Conservation (phyloP, 202 grass and related monocot species). For the Carex arenaria region DNA sequence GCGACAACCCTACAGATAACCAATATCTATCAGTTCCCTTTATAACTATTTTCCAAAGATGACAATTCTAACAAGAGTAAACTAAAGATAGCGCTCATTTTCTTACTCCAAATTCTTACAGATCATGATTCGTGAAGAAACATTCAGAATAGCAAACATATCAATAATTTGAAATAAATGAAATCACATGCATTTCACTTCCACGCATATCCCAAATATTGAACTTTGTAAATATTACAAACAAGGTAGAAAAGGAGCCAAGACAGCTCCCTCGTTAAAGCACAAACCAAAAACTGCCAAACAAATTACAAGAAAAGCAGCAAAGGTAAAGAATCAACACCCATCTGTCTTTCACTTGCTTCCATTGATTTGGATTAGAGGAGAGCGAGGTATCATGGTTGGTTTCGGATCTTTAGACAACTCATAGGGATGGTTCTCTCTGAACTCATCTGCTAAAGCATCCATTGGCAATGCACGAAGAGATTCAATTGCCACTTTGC, state of each 20-base stretch:
- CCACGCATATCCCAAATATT: slow-evolving; percentile 16
- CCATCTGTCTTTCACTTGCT: background rate
- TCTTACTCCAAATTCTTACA: background rate
- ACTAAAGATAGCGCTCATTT: background rate
- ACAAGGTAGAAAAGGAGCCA: slow-evolving; percentile 24
- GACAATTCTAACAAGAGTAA: too few relatives aligned
- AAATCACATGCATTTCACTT: background rate
- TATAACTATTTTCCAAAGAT: background rate
- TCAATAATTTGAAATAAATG: slow-evolving; percentile 13
- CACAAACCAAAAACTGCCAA: background rate
- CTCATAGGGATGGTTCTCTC: slow-evolving; percentile 81
- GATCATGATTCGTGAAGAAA: background rate
- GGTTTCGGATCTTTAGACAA: slow-evolving; percentile 60
- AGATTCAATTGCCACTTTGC: slow-evolving; percentile 73
- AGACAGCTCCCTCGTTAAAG: slow-evolving; percentile 38
- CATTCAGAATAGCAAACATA: background rate
- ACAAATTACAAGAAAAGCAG: slow-evolving; percentile 37
- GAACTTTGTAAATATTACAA: slow-evolving; percentile 9
- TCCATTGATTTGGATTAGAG: slow-evolving; percentile 74
- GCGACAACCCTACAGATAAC: background rate
- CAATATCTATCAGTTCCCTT: background rate
- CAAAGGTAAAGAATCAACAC: background rate
- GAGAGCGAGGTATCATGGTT: slow-evolving; percentile 70
- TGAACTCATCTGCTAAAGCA: slow-evolving; percentile 62
- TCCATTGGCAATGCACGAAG: slow-evolving; percentile 86